Conservation (phyloP, 257 asterid species). For the Nicotiana benthamiana region DNA sequence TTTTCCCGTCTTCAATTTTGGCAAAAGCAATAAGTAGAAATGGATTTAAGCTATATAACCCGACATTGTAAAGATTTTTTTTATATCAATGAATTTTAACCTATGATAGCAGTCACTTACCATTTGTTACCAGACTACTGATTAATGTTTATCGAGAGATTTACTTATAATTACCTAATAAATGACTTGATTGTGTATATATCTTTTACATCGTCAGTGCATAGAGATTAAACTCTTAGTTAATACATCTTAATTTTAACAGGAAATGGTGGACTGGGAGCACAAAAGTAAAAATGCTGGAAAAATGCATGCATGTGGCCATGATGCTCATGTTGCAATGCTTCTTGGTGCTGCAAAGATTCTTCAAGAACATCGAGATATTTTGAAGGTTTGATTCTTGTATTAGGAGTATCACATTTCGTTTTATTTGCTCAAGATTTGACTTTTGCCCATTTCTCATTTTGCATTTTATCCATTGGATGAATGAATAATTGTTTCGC, state of each 20-base stretch:
- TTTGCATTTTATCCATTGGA: neutral
- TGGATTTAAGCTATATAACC: too few relatives aligned
- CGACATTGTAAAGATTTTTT: too few relatives aligned
- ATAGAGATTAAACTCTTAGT: too few relatives aligned
- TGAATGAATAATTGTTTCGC: neutral
- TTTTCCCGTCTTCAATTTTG: neutral
- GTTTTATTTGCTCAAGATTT: neutral
- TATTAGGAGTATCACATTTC: neutral
- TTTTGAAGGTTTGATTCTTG: slow-evolving; percentile 44
- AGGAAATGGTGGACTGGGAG: slow-evolving; percentile 98
- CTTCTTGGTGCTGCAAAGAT: slow-evolving; percentile 98
- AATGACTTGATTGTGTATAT: too few relatives aligned
- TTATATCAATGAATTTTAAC: too few relatives aligned
- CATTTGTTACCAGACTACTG: too few relatives aligned
- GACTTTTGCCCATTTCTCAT: neutral
- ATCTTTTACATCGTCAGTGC: too few relatives aligned
- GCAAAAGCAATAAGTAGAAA: neutral
- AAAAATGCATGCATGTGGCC: slow-evolving; percentile 98
- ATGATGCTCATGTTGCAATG: slow-evolving; percentile 93
- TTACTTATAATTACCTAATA: too few relatives aligned
- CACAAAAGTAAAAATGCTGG: slow-evolving; percentile 88
- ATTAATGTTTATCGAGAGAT: too few relatives aligned
- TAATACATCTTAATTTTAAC: neutral
- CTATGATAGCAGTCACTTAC: too few relatives aligned
- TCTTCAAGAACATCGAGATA: slow-evolving; percentile 55